phyloP scores from a whole-genome alignment of 306 rosid species.

The Medicago truncatula region DNA sequence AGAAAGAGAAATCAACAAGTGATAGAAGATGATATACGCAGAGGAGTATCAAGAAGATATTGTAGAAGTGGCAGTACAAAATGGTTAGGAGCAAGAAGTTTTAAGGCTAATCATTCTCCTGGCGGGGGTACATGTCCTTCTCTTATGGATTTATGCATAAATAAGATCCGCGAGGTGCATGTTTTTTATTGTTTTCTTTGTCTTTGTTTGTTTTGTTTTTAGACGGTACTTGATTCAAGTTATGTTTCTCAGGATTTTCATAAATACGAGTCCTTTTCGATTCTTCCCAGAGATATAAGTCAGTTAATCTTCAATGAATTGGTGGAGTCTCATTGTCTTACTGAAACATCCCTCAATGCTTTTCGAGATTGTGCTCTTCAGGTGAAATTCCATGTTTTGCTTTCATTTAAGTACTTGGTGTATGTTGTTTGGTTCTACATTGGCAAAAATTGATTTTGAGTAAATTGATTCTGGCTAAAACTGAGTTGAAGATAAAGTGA shows the following conservation, averaged over 20 bases:
- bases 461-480: too few relatives aligned
- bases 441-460: too few relatives aligned
- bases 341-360: constrained; percentile 55
- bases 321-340: constrained; percentile 63
- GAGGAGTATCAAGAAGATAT: constrained; percentile 52
- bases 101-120: constrained; percentile 37
- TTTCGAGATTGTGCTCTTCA: constrained; percentile 74
- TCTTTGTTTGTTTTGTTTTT: constrained; percentile 5
- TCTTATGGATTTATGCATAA: constrained; percentile 65
- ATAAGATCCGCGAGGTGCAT: constrained; percentile 66
- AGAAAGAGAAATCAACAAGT: constrained; percentile 70
- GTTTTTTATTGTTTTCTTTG: constrained; percentile 16
- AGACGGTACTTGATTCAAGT: constrained; percentile 23
- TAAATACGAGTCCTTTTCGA: constrained; percentile 54
- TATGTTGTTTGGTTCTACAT: too few relatives aligned
- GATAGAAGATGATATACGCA: constrained; percentile 43
- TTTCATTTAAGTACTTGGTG: constrained; percentile 23
- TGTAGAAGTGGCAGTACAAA: constrained; percentile 56
- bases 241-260: constrained; percentile 55
- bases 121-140: constrained; percentile 62
- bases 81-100: constrained; percentile 58
- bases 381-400: constrained; percentile 49
- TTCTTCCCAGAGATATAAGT: constrained; percentile 72
- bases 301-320: constrained; percentile 70
- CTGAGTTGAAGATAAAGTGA: too few relatives aligned